Percentiles rank a stretch among this genome's conserved stretches.
These are phyloP conservation scores for Mytilinidion resinicola DNA, from an alignment of 495 filamentous ascomycete genomes.

Conservation along the genomic window DNA sequence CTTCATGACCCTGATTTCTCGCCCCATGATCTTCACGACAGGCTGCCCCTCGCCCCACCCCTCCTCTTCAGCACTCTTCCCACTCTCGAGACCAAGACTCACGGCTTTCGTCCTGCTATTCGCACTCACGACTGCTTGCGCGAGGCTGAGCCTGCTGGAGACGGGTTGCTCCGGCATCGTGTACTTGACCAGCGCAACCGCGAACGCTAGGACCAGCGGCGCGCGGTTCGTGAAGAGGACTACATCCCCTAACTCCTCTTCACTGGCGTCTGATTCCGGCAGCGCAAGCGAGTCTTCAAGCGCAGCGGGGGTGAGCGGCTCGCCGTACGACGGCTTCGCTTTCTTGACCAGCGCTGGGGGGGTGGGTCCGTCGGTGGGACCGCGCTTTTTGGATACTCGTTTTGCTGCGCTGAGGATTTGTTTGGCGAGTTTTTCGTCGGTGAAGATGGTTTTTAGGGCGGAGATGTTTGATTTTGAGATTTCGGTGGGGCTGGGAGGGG, in stretches of 20 bases:
- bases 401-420: slow-evolving; percentile 54
- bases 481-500: slow-evolving; percentile 38
- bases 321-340: slow-evolving; percentile 38
- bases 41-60: slow-evolving; percentile 73
- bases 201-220: slow-evolving; percentile 75
- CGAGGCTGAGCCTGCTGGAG: slow-evolving; percentile 72
- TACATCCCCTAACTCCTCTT: slow-evolving; percentile 53
- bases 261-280: slow-evolving; percentile 47
- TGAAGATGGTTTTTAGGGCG: slow-evolving; percentile 53
- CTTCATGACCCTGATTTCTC: slow-evolving; percentile 66
- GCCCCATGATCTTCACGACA: slow-evolving; percentile 58
- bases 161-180: slow-evolving; percentile 79
- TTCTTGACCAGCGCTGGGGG: slow-evolving; percentile 27
- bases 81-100: slow-evolving; percentile 63
- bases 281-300: slow-evolving; percentile 61
- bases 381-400: slow-evolving; percentile 56
- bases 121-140: slow-evolving; percentile 70
- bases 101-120: slow-evolving; percentile 70
- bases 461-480: slow-evolving; percentile 55
- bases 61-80: slow-evolving; percentile 59
- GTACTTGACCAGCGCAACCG: slow-evolving; percentile 61
- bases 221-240: slow-evolving; percentile 69
- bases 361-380: slow-evolving; percentile 8
- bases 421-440: slow-evolving; percentile 66
- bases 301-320: slow-evolving; percentile 50